phyloP scores from a whole-genome alignment of 805 yeast species.

The Saturnispora silvae region DNA sequence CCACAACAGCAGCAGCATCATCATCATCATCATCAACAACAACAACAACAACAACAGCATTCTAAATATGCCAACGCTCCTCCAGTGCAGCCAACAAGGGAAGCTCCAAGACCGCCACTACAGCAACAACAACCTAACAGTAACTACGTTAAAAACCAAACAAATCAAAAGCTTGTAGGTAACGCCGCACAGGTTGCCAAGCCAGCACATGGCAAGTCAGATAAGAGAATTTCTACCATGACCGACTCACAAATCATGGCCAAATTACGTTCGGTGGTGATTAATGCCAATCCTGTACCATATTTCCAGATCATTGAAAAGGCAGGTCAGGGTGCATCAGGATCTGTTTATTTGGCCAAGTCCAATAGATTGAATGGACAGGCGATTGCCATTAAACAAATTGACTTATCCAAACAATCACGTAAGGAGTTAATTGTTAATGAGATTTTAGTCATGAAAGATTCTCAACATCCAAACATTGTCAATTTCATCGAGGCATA shows the following conservation, averaged over 20 bases:
- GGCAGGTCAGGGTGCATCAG: constrained; percentile 98
- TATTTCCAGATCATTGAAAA: constrained; percentile 66
- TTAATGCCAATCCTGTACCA: constrained; percentile 77
- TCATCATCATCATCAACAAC: constrained; percentile 11
- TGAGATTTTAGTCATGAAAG: constrained; percentile 95
- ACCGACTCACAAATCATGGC: constrained; percentile 84
- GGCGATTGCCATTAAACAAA: constrained; percentile 92
- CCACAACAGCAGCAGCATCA: constrained; percentile 1
- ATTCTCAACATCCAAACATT: constrained; percentile 86
- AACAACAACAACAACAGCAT: constrained; percentile 6
- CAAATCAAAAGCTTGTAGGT: constrained; percentile 6
- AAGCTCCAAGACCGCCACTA: constrained; percentile 15
- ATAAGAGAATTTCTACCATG: constrained; percentile 49
- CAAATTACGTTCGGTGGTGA: constrained; percentile 72
- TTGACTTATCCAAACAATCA: constrained; percentile 85
- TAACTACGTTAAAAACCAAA: constrained; percentile 13
- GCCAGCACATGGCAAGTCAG: too few relatives aligned
- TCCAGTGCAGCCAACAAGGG: constrained; percentile 9
- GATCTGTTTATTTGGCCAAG: constrained; percentile 84
- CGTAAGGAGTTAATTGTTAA: constrained; percentile 91
- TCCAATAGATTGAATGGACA: constrained; percentile 38
- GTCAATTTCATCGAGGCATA: constrained; percentile 92
- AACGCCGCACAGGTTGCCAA: neutral
- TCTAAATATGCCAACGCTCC: constrained; percentile 3
- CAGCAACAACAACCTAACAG: constrained; percentile 22